These are phyloP conservation scores for Diplodia mutila DNA, from an alignment of 2,329 filamentous ascomycete species.

Conservation along the genomic window DNA sequence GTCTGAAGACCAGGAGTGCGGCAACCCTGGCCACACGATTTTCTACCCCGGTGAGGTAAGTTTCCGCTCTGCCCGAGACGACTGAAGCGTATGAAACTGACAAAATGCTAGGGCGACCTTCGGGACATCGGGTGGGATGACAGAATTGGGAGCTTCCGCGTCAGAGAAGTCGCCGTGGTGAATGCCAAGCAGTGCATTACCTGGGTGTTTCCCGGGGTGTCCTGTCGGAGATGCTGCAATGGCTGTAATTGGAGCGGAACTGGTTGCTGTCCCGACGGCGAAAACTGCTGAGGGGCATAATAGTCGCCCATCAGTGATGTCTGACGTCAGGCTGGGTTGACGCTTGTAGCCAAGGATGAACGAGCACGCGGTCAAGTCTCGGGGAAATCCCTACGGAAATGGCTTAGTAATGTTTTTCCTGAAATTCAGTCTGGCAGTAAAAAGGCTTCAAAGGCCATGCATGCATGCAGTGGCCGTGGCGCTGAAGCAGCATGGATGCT, in stretches of 20 bases:
- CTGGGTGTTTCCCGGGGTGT: not conserved
- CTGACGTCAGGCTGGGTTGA: too few relatives aligned
- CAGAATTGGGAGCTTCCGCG: not conserved
- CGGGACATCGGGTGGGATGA: not conserved
- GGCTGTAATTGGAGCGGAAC: not conserved
- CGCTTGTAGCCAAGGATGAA: too few relatives aligned
- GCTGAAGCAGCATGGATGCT: too few relatives aligned
- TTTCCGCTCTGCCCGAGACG: not conserved
- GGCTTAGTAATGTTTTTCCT: constrained; percentile 27
- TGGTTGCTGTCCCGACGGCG: not conserved
- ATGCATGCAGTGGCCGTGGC: too few relatives aligned
- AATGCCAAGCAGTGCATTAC: not conserved
- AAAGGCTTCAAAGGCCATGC: too few relatives aligned
- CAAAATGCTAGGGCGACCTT: not conserved
- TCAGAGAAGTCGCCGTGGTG: not conserved
- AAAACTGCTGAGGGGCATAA: not conserved
- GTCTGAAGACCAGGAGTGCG: not conserved
- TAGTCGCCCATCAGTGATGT: too few relatives aligned
- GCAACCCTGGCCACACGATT: not conserved
- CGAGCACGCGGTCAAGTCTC: too few relatives aligned
- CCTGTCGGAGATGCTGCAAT: not conserved
- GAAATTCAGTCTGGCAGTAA: constrained; percentile 4
- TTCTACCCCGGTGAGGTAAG: not conserved
- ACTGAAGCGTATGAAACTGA: not conserved
- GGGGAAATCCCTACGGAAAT: not conserved